These are phyloP conservation scores for Meripilus lineatus DNA, from an alignment of 1,284 basidiomycete genomes.

Conservation along the genomic window DNA sequence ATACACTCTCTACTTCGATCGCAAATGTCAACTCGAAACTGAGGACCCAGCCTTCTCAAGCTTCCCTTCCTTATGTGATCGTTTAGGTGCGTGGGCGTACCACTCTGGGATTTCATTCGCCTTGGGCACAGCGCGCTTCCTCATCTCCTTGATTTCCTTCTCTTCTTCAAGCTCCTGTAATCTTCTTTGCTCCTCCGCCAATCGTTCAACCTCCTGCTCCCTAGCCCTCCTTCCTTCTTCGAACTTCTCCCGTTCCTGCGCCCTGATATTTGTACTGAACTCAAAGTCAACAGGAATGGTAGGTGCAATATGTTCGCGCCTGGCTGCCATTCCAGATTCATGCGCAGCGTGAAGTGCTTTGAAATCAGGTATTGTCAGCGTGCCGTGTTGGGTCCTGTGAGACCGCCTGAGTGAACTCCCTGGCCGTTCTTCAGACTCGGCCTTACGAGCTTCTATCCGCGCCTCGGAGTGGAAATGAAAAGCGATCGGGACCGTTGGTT, in stretches of 20 bases:
- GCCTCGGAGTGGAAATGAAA: slow-evolving; percentile 47
- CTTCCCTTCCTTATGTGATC: slow-evolving; percentile 15
- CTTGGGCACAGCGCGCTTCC: slow-evolving; percentile 58
- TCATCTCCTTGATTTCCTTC: slow-evolving; percentile 48
- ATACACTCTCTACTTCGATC: slow-evolving; percentile 5
- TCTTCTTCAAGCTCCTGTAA: slow-evolving; percentile 50
- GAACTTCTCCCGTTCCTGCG: slow-evolving; percentile 57
- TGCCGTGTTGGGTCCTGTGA: slow-evolving; percentile 5
- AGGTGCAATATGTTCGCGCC: slow-evolving; percentile 42
- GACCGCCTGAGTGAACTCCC: slow-evolving; percentile 3
- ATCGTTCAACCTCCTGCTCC: slow-evolving; percentile 44
- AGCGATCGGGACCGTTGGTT: slow-evolving; percentile 42
- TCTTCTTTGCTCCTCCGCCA: slow-evolving; percentile 36
- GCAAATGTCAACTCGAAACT: slow-evolving; percentile 2
- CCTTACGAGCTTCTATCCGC: slow-evolving; percentile 36
- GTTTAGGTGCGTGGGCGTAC: slow-evolving; percentile 60
- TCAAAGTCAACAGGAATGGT: slow-evolving; percentile 41
- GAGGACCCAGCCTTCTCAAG: no score
- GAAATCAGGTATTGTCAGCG: slow-evolving; percentile 45
- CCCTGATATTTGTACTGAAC: slow-evolving; percentile 50
- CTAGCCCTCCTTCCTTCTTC: slow-evolving; percentile 51
- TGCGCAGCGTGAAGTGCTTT: slow-evolving; percentile 48
- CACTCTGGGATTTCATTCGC: slow-evolving; percentile 70
- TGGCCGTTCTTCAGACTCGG: slow-evolving; percentile 10
- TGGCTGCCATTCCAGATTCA: slow-evolving; percentile 34